Conservation (phyloP, 108 stramenopile species). For the Fistulifera pelliculosa region DNA sequence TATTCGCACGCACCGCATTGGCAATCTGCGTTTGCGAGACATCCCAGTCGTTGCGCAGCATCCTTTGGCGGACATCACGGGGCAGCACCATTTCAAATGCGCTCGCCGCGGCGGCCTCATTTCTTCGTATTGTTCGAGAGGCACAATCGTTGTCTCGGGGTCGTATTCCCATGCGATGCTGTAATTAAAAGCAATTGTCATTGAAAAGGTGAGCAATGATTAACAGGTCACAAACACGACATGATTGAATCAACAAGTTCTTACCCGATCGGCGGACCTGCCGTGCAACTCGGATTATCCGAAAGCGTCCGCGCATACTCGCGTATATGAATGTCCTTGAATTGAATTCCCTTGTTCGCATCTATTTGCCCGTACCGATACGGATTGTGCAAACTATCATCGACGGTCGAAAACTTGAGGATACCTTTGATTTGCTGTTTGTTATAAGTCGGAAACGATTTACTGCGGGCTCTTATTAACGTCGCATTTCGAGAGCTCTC, state of each 20-base stretch:
- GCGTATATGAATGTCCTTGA: slow-evolving; percentile 31
- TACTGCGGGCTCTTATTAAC: neutral
- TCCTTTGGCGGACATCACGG: slow-evolving; percentile 34
- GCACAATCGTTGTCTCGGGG: neutral
- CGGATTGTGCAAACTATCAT: slow-evolving; percentile 36
- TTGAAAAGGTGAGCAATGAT: neutral
- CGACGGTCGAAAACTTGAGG: slow-evolving; percentile 32
- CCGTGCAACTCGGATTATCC: slow-evolving; percentile 37
- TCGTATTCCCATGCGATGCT: slow-evolving; percentile 48
- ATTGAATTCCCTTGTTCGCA: slow-evolving; percentile 8
- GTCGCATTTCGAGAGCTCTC: neutral
- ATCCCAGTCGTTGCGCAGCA: slow-evolving; percentile 50
- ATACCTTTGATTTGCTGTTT: slow-evolving; percentile 12
- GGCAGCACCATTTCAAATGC: slow-evolving; percentile 40
- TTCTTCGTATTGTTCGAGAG: slow-evolving; percentile 32
- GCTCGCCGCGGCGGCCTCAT: slow-evolving; percentile 27
- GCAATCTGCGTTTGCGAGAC: slow-evolving; percentile 43
- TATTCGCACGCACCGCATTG: slow-evolving; percentile 41
- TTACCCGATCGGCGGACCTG: slow-evolving; percentile 34
- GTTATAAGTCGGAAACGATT: neutral
- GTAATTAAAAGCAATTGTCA: neutral
- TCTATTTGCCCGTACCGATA: slow-evolving; percentile 7
- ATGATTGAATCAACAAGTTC: neutral
- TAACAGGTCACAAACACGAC: neutral
- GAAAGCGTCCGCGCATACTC: slow-evolving; percentile 47